Evolutionary conservation across 148 eudicot species (phyloP), one percentile per base, ranked within the genome.

Genomic region (Tetragonia tetragonoides): DNA sequence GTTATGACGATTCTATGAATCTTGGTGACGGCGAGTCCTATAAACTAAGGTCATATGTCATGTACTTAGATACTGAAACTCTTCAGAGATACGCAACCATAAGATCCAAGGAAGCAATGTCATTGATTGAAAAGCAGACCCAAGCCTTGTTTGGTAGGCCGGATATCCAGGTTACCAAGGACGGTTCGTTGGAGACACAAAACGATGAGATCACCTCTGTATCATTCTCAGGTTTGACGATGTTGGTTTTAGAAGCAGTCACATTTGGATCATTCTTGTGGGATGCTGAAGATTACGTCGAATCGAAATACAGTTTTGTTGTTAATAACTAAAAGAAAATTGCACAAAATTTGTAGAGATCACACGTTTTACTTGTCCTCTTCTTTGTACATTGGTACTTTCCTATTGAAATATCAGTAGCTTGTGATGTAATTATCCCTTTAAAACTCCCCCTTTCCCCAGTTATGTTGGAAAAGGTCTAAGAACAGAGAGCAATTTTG

Each of bases 101-200:
- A 79, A 88, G 99, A 81, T 95, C 99, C 6, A 89, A 83, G 66
- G 99, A 93, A 88, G 95, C 97, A 6, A 79, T 91, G 59, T 90
- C 97, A 21, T 80, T 93, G 84, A 93, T 95, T 5, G 99, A 95
- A 74, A 93, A 85, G 87, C 99, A 95, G 77, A 95, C 99, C 3
- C 99, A 93, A 78, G 93, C 98, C 18, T 80, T 95, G 82, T 95
- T 95, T 74, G 99, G 99, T 47, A 92, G 86, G 75, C 99, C 99
- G 0, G 98, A 93, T 84, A 90, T 95, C 56, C 86, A 24, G 78
- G 82, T 91, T n/a, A 42, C 79, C 4, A 86, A 84, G 5, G 92
- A 88, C 74, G 97, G 94, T 62, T 70, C 91, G 6, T 79, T 95
- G 38, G 92, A 87, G 83, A 75, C 94, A 0, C 78, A 86, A 3